Evolutionary conservation across 1,284 basidiomycete species (phyloP).

Genomic region (Xanthoconium separans): DNA sequence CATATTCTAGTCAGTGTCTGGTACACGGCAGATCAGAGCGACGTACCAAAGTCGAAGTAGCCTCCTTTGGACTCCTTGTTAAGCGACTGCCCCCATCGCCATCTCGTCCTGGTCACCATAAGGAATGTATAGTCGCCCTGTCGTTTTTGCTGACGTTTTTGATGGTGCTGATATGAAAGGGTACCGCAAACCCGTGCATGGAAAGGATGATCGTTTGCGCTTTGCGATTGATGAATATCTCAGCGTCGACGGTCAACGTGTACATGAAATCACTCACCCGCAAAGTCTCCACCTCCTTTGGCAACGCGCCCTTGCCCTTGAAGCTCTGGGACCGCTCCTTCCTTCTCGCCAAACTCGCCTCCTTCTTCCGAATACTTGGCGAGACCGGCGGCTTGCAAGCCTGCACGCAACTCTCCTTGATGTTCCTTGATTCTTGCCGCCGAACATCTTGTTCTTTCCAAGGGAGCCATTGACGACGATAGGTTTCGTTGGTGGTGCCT

Average conservation of each 20-base stretch:
- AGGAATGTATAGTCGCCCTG: constrained; percentile 90
- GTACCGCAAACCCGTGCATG: too few relatives aligned
- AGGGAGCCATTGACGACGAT: constrained; percentile 59
- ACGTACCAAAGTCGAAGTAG: constrained; percentile 69
- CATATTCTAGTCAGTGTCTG: constrained; percentile 16
- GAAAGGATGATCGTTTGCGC: constrained; percentile 83
- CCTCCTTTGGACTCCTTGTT: constrained; percentile 96
- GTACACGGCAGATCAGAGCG: neutral
- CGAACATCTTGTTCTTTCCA: constrained; percentile 68
- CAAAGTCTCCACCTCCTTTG: constrained; percentile 73
- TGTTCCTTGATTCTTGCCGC: constrained; percentile 86
- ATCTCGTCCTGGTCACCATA: constrained; percentile 99
- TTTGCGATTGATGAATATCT: constrained; percentile 80
- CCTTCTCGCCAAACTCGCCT: constrained; percentile 68
- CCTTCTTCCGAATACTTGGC: constrained; percentile 82
- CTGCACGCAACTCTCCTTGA: constrained; percentile 82
- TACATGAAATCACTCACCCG: constrained; percentile 50
- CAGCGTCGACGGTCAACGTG: neutral
- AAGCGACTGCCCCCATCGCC: constrained; percentile 82
- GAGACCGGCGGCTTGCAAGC: constrained; percentile 81
- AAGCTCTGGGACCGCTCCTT: constrained; percentile 90
- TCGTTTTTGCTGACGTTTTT: constrained; percentile 99
- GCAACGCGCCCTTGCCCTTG: constrained; percentile 89
- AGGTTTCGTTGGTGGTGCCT: constrained; percentile 56
- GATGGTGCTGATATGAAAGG: constrained; percentile 99